Percentiles rank a stretch among this genome's conserved stretches.
phyloP scores from a whole-genome alignment of 2,329 filamentous ascomycete genomes.

The Neonectria ditissima region DNA sequence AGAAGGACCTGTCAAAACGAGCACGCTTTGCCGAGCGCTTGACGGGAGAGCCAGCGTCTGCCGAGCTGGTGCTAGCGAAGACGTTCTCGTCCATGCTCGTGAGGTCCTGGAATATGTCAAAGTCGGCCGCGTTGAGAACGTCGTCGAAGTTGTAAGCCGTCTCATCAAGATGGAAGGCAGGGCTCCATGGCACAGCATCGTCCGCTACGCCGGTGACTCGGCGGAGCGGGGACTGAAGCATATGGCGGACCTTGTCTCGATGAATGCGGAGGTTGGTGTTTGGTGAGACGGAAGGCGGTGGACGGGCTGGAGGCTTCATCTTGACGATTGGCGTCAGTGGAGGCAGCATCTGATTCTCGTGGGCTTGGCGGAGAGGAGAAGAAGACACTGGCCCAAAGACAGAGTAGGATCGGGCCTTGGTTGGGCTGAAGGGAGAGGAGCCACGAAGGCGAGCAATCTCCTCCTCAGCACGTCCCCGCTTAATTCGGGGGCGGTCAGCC shows the following conservation, averaged over 20 bases:
- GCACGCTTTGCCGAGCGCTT: constrained; percentile 72
- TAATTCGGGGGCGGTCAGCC: constrained; percentile 81
- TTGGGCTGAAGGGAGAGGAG: constrained; percentile 93
- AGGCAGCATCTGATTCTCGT: constrained; percentile 73
- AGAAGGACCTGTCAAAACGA: constrained; percentile 72
- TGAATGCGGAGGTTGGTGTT: constrained; percentile 93
- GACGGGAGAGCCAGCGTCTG: constrained; percentile 72
- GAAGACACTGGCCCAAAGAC: constrained; percentile 70
- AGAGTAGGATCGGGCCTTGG: constrained; percentile 70
- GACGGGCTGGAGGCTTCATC: constrained; percentile 70
- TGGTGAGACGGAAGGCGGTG: constrained; percentile 84
- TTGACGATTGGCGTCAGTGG: constrained; percentile 88
- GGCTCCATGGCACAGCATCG: constrained; percentile 69
- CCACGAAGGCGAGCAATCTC: constrained; percentile 94
- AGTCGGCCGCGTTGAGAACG: constrained; percentile 62
- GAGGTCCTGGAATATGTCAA: constrained; percentile 71
- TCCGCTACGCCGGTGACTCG: constrained; percentile 61
- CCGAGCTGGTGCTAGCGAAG: constrained; percentile 57
- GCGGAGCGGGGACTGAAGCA: constrained; percentile 81
- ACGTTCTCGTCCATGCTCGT: constrained; percentile 44
- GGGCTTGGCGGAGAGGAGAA: constrained; percentile 71
- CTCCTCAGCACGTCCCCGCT: constrained; percentile 91
- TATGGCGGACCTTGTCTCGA: constrained; percentile 81
- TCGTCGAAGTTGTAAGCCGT: constrained; percentile 62
- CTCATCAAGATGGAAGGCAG: constrained; percentile 75